Evolutionary conservation across 2,329 filamentous ascomycete genomes (phyloP).

Genomic region (Aspergillus jensenii): DNA sequence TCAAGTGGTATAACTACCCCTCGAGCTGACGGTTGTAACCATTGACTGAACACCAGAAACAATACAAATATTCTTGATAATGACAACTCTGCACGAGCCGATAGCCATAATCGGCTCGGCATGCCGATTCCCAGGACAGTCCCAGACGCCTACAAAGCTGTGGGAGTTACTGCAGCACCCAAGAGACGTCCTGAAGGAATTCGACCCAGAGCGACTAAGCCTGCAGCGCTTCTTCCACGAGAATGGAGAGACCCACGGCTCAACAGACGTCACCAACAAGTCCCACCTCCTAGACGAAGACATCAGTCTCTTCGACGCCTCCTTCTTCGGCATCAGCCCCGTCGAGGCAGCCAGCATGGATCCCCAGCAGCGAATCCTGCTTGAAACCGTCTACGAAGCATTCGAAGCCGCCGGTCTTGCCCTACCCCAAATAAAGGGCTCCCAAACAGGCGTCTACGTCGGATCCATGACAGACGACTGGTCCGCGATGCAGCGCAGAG

Average conservation of each 20-base stretch:
- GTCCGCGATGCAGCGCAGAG: not conserved
- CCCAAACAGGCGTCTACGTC: not conserved
- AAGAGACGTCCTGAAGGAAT: not conserved
- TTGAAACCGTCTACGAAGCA: constrained; percentile 25
- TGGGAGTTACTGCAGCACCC: not conserved
- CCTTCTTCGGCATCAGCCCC: constrained; percentile 20
- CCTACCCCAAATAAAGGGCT: not conserved
- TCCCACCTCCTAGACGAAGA: not conserved
- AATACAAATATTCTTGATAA: no score
- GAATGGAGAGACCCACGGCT: not conserved
- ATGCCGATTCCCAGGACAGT: not conserved
- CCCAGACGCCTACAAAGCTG: not conserved
- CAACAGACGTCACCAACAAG: not conserved
- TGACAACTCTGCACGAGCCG: not conserved
- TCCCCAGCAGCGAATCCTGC: constrained; percentile 27
- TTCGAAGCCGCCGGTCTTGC: constrained; percentile 22
- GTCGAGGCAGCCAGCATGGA: constrained; percentile 25
- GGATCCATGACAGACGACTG: not conserved
- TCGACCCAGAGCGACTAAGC: not conserved
- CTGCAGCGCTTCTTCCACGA: not conserved
- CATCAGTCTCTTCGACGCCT: constrained; percentile 18
- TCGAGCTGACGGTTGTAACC: no score
- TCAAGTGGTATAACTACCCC: no score
- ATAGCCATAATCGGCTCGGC: not conserved
- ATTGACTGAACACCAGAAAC: no score